Evolutionary conservation across 1,284 basidiomycete genomes (phyloP).

Genomic region (Kalmanozyma brasiliensis): DNA sequence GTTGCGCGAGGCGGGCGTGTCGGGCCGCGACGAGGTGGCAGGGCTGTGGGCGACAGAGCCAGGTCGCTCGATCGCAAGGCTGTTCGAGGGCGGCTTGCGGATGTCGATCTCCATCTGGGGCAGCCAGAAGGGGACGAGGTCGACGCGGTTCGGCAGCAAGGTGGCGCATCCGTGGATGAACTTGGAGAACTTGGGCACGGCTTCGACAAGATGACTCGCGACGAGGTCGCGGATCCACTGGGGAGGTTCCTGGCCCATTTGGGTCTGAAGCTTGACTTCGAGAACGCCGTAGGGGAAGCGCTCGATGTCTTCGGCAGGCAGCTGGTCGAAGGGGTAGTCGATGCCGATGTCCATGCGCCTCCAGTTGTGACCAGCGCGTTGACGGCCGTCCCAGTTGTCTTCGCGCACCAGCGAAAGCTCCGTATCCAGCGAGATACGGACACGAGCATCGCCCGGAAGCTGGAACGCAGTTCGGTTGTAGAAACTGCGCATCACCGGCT

Average conservation of each 20-base stretch:
- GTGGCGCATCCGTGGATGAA: slow-evolving; percentile 98
- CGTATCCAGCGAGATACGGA: slow-evolving; percentile 97
- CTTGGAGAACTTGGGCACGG: slow-evolving; percentile 76
- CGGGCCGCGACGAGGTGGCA: slow-evolving; percentile 51
- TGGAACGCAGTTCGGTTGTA: slow-evolving; percentile 99
- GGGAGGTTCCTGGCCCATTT: slow-evolving; percentile 93
- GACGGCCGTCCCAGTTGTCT: slow-evolving; percentile 91
- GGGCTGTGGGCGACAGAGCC: slow-evolving; percentile 36
- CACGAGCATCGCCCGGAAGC: slow-evolving; percentile 94
- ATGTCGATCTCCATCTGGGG: slow-evolving; percentile 81
- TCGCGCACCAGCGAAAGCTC: slow-evolving; percentile 93
- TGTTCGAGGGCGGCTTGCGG: slow-evolving; percentile 54
- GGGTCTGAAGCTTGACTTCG: slow-evolving; percentile 97
- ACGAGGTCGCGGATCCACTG: slow-evolving; percentile 96
- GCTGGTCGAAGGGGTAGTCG: slow-evolving; percentile 86
- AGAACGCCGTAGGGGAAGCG: slow-evolving; percentile 95
- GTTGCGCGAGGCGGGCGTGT: slow-evolving; percentile 49
- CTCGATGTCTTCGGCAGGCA: slow-evolving; percentile 79
- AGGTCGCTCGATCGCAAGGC: slow-evolving; percentile 63
- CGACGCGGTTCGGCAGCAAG: slow-evolving; percentile 88
- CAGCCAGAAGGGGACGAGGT: slow-evolving; percentile 98
- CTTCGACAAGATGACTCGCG: slow-evolving; percentile 81
- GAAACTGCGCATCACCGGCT: slow-evolving; percentile 92
- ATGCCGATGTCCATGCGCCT: slow-evolving; percentile 92
- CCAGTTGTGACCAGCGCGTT: slow-evolving; percentile 88